Evolutionary conservation across 140 eudicot genomes (phyloP).

Genomic region (Cichorium intybus): DNA sequence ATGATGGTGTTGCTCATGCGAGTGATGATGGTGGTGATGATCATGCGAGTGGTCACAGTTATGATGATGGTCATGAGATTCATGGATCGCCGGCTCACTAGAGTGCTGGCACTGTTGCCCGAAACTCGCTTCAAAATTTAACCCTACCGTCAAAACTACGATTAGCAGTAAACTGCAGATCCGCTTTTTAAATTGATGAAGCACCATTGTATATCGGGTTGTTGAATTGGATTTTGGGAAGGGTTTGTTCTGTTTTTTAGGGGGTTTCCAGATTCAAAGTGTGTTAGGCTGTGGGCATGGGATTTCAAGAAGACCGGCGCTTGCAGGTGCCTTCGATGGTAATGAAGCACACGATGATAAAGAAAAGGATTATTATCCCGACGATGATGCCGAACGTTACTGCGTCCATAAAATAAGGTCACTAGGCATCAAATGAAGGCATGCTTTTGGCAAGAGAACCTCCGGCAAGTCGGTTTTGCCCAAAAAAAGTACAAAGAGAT

Average conservation of each 20-base stretch:
- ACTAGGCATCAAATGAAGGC: conserved; percentile 2
- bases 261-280: not conserved
- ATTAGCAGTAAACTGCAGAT: conserved; percentile 26
- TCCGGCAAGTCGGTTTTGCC: conserved; percentile 10
- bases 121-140: conserved; percentile 20
- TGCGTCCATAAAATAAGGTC: conserved; percentile 43
- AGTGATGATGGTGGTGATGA: conserved; percentile 32
- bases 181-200: conserved; percentile 16
- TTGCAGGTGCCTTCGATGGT: conserved; percentile 84
- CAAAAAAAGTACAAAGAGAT: not conserved
- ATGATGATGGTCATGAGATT: conserved; percentile 35
- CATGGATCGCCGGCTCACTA: conserved; percentile 34
- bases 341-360: conserved; percentile 53
- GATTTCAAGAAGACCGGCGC: conserved; percentile 38
- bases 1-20: conserved; percentile 21
- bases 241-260: not conserved
- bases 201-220: conserved; percentile 22
- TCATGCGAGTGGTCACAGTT: conserved; percentile 39
- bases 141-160: conserved; percentile 14
- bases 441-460: conserved; percentile 2
- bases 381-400: conserved; percentile 63
- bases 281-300: not conserved
- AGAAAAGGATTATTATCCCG: conserved; percentile 58
- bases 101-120: conserved; percentile 36
- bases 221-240: not conserved